These are phyloP conservation scores for Fusarium incarnatum DNA, from an alignment of 2,329 filamentous ascomycete species.

Conservation along the genomic window DNA sequence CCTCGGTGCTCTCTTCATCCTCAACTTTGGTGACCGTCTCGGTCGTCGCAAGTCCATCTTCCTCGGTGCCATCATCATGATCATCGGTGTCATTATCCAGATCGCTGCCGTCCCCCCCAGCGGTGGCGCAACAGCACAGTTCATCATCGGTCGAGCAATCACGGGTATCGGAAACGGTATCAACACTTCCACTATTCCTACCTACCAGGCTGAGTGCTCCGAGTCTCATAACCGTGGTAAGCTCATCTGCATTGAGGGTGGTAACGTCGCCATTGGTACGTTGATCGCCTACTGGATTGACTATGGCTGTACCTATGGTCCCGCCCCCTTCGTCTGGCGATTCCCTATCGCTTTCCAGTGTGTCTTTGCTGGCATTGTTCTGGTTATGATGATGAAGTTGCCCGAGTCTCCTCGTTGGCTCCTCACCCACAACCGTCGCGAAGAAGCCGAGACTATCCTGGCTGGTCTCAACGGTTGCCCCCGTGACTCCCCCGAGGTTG, in stretches of 20 bases:
- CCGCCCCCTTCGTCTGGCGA: conserved; percentile 62
- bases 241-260: conserved; percentile 63
- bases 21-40: conserved; percentile 65
- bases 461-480: conserved; percentile 51
- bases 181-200: conserved; percentile 64
- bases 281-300: conserved; percentile 60
- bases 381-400: conserved; percentile 56
- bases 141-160: conserved; percentile 64
- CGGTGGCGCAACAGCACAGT: conserved; percentile 55
- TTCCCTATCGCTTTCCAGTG: conserved; percentile 62
- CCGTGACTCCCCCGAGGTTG: conserved; percentile 65
- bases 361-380: conserved; percentile 57
- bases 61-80: conserved; percentile 66
- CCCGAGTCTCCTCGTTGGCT: conserved; percentile 62
- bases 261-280: conserved; percentile 56
- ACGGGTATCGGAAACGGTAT: conserved; percentile 65
- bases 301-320: conserved; percentile 57
- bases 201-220: conserved; percentile 67
- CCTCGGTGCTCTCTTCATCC: conserved; percentile 61
- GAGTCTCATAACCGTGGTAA: conserved; percentile 65
- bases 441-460: conserved; percentile 51
- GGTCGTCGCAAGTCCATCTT: conserved; percentile 66
- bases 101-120: conserved; percentile 55
- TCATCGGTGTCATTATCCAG: conserved; percentile 71
- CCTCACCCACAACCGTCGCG: conserved; percentile 59